Evolutionary conservation across 2,329 filamentous ascomycete genomes (phyloP), one percentile per base, ranked within the genome.

Genomic region (Biscogniauxia marginata): DNA sequence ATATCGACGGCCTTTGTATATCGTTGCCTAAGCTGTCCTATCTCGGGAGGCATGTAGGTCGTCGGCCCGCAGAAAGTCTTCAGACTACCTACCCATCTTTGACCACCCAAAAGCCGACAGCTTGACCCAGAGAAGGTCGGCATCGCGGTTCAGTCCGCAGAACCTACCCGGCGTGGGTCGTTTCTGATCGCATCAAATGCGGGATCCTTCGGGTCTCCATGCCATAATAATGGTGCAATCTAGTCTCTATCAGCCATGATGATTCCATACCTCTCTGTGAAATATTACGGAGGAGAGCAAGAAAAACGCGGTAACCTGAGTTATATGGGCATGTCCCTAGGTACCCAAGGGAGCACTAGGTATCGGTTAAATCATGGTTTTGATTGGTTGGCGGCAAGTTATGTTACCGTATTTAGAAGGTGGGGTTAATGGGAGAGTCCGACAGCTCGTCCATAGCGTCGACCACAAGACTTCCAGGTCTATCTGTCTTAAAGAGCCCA

Each of bases 51-150:
- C 5, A 34, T 34, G 16, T 43, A 56, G 43, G 3, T 18, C 16
- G 1, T 5, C 9, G 54, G 21, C 8, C 54, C 54, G 13, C 44
- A 49, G 1, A 30, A 3, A n/a, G 50, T 45, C 34, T 45, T 21
- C 2, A 55, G 25, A 7, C 45, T 20, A 3, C 45, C 53, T 20
- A 19, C 21, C n/a, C n/a, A n/a, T n/a, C n/a, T 52, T 52, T 16
- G 54, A 51, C 4, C 52, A 19, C 7, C 54, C 54, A 45, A 56
- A 56, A 21, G 52, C 54, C 1, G 45, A 52, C 18, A 56, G 49
- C 18, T 49, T 56, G 11, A 56, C 45, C n/a, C 22, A 13, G 9
- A 56, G 34, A 18, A n/a, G 11, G 20, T 46, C 13, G n/a, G 52
- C 25, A n/a, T 49, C 30, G 13, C 4, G n/a, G 20, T 21, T 54